Percentiles rank a stretch among this genome's conserved stretches.
These are phyloP conservation scores for Dothideomycetes sp. DNA, from an alignment of 2,329 filamentous ascomycete species.

Conservation along the genomic window DNA sequence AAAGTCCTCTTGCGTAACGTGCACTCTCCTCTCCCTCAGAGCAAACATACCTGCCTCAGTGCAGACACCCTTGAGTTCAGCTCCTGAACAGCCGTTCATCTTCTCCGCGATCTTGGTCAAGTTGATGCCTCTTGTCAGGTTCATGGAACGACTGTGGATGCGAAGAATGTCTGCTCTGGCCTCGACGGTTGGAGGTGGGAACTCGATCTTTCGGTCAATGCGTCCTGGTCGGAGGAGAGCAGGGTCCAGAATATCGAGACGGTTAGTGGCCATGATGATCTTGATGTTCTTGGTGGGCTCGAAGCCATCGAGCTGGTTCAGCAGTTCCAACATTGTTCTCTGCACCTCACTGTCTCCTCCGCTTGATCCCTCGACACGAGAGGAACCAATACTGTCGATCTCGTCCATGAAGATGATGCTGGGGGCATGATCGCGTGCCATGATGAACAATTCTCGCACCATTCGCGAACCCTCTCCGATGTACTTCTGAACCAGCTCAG, in stretches of 20 bases:
- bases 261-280: slow-evolving; percentile 99
- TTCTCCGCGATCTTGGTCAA: slow-evolving; percentile 98
- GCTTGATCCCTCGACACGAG: slow-evolving; percentile 87
- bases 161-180: slow-evolving; percentile 94
- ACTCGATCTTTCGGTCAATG: slow-evolving; percentile 98
- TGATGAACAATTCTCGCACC: slow-evolving; percentile 98
- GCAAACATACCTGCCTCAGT: slow-evolving; percentile 99
- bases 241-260: slow-evolving; percentile 92
- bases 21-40: slow-evolving; percentile 84
- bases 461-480: slow-evolving; percentile 96
- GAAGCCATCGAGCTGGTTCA: slow-evolving; percentile 97
- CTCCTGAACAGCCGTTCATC: slow-evolving; percentile 98
- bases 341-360: slow-evolving; percentile 97
- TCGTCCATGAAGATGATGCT: slow-evolving; percentile 99
- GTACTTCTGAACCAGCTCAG: slow-evolving; percentile 96
- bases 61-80: slow-evolving; percentile 96
- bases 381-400: slow-evolving; percentile 97
- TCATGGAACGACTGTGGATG: slow-evolving; percentile 98
- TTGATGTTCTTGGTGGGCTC: slow-evolving; percentile 99
- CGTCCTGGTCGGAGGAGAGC: slow-evolving; percentile 89
- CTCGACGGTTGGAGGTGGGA: slow-evolving; percentile 92
- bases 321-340: slow-evolving; percentile 93
- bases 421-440: slow-evolving; percentile 95
- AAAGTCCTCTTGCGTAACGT: slow-evolving; percentile 98
- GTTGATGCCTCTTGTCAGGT: slow-evolving; percentile 93